Base-by-base conservation (phyloP, 805 yeast genomes). In the Ogataea philodendri region DNA sequence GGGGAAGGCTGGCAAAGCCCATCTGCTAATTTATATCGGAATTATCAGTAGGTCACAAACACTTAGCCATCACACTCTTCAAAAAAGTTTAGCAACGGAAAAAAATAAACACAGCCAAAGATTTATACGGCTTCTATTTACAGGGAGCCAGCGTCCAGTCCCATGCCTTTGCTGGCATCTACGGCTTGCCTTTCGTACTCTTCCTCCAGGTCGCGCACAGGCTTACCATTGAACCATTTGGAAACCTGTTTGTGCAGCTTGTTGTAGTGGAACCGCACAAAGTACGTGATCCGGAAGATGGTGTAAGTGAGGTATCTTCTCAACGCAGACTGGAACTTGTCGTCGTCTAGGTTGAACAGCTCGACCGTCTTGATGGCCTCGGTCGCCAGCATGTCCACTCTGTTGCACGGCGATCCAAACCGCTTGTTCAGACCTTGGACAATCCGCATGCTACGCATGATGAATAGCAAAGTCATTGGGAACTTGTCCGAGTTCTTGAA, bases 381-480 rank as follows among this genome's bases (percentile, higher is more conserved):
- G 10, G 64, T 58, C 0, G 84, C 84, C 35, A 84, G 63, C 18
- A 80, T 52, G 39, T 77, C 78, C 46, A 84, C 60, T 39, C 93
- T 66, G 54, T 84, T 84, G n/a, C 82, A 81, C 0, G 89, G 90
- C 10, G 86, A 74, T 4, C 81, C 85, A 53, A 73, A 74, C 22
- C 62, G 63, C 45, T 75, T 76, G 54, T 84, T 84, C 44, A 81
- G 58, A 15, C 78, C 78, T 54, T 83, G 90, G 32, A 84, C 70
- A 65, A 84, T 82, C 41, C 89, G 65, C 82, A 82, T 80, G 8
- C 84, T 69, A 49, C 90, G 63, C 36, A 82, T 76, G 5, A 84
- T 60, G 48, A 84, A 83, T 13, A 80, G 66, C 35, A 84, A 56
- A 29, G 76, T 78, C 42, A 78, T 58, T 3, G 94, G 94, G 51